These are phyloP conservation scores for Fraxinus sp. DNA, from an alignment of 305 asterid genomes.

Conservation along the genomic window DNA sequence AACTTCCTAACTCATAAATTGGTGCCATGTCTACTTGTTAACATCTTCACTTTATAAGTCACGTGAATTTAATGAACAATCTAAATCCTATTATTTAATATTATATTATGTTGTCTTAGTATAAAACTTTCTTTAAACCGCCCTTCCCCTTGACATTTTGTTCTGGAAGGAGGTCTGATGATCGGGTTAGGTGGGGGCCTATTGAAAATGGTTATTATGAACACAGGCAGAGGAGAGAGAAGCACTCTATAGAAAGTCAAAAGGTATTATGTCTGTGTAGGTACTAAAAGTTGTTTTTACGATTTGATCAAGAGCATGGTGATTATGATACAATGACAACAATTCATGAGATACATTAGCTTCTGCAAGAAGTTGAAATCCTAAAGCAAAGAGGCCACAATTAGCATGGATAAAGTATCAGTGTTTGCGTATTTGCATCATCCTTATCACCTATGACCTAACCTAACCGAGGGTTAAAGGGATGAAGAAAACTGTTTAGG, in stretches of 20 bases:
- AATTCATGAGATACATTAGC: not conserved
- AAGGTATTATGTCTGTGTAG: not conserved
- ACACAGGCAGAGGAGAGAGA: not conserved
- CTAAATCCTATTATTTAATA: not conserved
- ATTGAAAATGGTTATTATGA: not conserved
- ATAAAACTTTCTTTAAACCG: not conserved
- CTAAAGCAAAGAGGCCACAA: not conserved
- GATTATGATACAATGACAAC: not conserved
- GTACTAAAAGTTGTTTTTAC: not conserved
- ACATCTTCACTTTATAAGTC: not conserved
- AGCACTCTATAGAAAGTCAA: not conserved
- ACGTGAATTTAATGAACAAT: not conserved
- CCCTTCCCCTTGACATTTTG: not conserved
- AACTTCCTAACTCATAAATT: not conserved
- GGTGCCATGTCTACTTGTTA: not conserved
- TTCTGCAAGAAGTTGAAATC: not conserved
- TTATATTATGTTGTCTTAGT: not conserved
- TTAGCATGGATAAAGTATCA: not conserved
- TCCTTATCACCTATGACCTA: not conserved
- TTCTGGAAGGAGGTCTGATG: not conserved
- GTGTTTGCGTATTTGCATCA: not conserved
- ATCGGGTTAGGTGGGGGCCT: not conserved
- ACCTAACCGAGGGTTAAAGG: not conserved
- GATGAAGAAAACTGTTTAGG: not conserved
- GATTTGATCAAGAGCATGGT: not conserved